These are phyloP conservation scores for Conoideocrella luteorostrata DNA, from an alignment of 2,329 filamentous ascomycete species.

Conservation along the genomic window DNA sequence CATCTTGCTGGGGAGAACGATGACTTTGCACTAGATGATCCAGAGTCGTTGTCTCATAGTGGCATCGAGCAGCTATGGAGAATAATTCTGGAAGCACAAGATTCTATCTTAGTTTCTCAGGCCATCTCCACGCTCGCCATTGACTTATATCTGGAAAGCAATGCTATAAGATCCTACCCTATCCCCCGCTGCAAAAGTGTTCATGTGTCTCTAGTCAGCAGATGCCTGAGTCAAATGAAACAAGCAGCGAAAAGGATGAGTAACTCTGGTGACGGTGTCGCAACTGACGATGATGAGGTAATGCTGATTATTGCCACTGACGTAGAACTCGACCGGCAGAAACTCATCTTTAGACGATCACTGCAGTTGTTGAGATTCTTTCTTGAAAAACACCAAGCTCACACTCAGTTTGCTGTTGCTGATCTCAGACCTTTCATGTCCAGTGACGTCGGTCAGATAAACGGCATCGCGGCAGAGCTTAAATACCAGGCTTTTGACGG, in stretches of 20 bases:
- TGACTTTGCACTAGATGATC: slow-evolving; percentile 44
- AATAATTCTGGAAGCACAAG: slow-evolving; percentile 64
- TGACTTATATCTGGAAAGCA: slow-evolving; percentile 61
- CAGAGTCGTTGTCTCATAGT: slow-evolving; percentile 43
- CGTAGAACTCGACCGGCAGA: slow-evolving; percentile 39
- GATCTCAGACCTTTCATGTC: slow-evolving; percentile 49
- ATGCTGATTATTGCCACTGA: slow-evolving; percentile 47
- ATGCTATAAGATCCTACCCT: slow-evolving; percentile 42
- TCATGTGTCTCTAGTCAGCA: slow-evolving; percentile 65
- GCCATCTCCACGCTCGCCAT: slow-evolving; percentile 65
- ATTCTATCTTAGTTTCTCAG: slow-evolving; percentile 56
- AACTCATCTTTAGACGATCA: slow-evolving; percentile 61
- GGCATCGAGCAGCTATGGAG: slow-evolving; percentile 74
- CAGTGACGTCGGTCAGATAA: slow-evolving; percentile 42
- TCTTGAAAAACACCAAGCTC: slow-evolving; percentile 56
- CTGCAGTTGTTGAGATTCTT: slow-evolving; percentile 63
- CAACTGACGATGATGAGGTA: slow-evolving; percentile 41
- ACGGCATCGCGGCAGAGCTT: slow-evolving; percentile 59
- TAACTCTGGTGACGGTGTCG: slow-evolving; percentile 34
- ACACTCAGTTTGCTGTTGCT: slow-evolving; percentile 52
- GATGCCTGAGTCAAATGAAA: slow-evolving; percentile 66
- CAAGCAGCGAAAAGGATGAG: slow-evolving; percentile 52
- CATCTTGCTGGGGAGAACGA: slow-evolving; percentile 38
- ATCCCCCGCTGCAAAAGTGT: slow-evolving; percentile 45
- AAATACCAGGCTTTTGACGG: slow-evolving; percentile 71